A percentile compares a stretch with the other conserved stretches of the same genome.
These are phyloP conservation scores for Hanseniaspora lachancei DNA, from an alignment of 805 yeast genomes.

Conservation along the genomic window DNA sequence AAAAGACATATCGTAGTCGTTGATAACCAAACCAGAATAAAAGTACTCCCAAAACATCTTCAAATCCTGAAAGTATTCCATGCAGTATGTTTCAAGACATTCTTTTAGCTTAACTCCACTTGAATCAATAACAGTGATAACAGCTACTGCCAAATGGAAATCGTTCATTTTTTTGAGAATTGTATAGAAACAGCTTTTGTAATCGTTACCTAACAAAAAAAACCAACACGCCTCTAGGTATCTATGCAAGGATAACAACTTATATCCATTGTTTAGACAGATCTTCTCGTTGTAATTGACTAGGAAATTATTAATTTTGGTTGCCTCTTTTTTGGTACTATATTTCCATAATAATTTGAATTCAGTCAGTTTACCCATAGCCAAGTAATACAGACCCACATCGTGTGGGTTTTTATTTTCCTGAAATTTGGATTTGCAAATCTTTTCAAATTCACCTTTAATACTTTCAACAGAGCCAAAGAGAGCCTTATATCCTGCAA, in stretches of 20 bases:
- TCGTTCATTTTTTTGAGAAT: slow-evolving; percentile 1
- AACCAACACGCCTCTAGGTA: slow-evolving; percentile 12
- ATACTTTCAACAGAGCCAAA: not conserved
- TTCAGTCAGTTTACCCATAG: not conserved
- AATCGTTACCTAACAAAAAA: slow-evolving; percentile 9
- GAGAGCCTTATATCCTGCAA: not conserved
- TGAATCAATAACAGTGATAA: not conserved
- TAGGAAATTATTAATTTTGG: not conserved
- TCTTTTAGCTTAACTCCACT: not conserved
- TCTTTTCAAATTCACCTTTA: not conserved
- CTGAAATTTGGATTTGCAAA: not conserved
- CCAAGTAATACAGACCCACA: slow-evolving; percentile 2
- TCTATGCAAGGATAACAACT: slow-evolving; percentile 7
- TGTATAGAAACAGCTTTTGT: slow-evolving; percentile 9
- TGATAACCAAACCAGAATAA: slow-evolving; percentile 1
- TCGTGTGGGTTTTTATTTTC: slow-evolving; percentile 5
- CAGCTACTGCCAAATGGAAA: not conserved
- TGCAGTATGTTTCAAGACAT: slow-evolving; percentile 5
- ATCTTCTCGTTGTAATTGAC: not conserved
- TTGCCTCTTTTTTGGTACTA: not conserved
- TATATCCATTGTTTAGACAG: slow-evolving; percentile 10
- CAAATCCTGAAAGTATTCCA: not conserved
- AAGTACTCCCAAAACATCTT: slow-evolving; percentile 10
- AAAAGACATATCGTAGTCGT: not conserved
- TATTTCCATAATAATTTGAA: slow-evolving; percentile 8